Percentiles rank a stretch among this genome's conserved stretches.
phyloP scores from a whole-genome alignment of 139 green algal genomes.

The Haematococcus lacustris region DNA sequence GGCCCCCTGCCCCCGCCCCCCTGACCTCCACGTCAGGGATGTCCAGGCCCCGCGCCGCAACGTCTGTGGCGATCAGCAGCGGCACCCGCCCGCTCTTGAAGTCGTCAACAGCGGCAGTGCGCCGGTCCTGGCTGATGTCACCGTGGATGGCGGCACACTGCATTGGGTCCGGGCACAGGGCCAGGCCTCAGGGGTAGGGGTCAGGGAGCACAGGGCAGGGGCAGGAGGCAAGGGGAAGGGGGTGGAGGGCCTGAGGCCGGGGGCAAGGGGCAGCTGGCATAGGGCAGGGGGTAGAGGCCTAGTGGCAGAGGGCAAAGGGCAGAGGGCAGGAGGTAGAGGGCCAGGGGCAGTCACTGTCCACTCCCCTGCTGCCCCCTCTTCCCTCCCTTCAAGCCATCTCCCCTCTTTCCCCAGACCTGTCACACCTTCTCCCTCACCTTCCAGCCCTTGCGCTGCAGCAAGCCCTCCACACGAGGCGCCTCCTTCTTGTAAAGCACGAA shows the following conservation, averaged over 20 bases:
- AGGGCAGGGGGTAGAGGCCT: too few species aligned
- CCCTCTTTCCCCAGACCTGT: not conserved
- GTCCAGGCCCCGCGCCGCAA: slow-evolving; percentile 84
- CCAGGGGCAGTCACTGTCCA: too few species aligned
- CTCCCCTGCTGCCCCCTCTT: too few species aligned
- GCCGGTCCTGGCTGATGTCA: slow-evolving; percentile 77
- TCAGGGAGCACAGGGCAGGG: too few species aligned
- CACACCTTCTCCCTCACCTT: slow-evolving; percentile 30
- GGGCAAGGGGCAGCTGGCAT: too few species aligned
- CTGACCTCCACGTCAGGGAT: slow-evolving; percentile 70
- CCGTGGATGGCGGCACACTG: slow-evolving; percentile 74
- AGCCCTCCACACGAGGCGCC: slow-evolving; percentile 69
- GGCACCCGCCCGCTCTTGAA: slow-evolving; percentile 71
- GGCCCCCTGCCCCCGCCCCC: too few species aligned
- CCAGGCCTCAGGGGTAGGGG: too few species aligned
- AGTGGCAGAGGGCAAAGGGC: too few species aligned
- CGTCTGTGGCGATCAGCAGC: slow-evolving; percentile 81
- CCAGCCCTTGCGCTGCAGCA: slow-evolving; percentile 66
- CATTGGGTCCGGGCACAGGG: slow-evolving; percentile 14
- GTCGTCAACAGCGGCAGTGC: slow-evolving; percentile 64
- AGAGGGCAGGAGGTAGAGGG: too few species aligned
- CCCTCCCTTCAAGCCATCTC: not conserved
- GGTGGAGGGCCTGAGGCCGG: too few species aligned
- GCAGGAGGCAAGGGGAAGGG: too few species aligned
- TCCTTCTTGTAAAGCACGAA: slow-evolving; percentile 99